A percentile compares a stretch with the other conserved stretches of the same genome.
phyloP scores from a whole-genome alignment of 345 rosid species.

The Citrus unshiu region DNA sequence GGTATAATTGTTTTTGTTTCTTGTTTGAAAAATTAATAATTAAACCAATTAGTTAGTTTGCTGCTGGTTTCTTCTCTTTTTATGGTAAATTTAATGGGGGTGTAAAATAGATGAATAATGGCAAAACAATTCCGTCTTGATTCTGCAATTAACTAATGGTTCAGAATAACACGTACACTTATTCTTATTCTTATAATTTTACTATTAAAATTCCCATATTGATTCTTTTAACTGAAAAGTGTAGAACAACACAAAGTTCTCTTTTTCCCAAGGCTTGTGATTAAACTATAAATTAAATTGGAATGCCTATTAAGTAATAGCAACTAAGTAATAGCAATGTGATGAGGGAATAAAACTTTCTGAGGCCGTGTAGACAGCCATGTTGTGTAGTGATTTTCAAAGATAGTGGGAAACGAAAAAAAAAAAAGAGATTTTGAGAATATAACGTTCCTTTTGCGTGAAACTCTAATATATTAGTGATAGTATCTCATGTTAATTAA shows the following conservation, averaged over 20 bases:
- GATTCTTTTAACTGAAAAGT: neutral
- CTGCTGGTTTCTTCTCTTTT: too few relatives aligned
- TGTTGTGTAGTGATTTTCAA: neutral
- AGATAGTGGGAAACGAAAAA: neutral
- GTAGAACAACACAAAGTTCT: neutral
- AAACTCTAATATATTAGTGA: neutral
- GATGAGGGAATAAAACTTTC: conserved; percentile 1
- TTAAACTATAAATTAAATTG: neutral
- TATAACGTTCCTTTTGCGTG: conserved; percentile 11
- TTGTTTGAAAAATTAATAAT: too few relatives aligned
- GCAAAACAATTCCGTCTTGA: neutral
- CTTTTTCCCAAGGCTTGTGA: neutral
- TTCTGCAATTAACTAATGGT: neutral
- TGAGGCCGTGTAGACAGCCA: neutral
- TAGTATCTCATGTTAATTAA: too few relatives aligned
- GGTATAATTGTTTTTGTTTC: too few relatives aligned
- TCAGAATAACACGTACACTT: neutral
- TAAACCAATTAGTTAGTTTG: too few relatives aligned
- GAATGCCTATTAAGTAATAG: neutral
- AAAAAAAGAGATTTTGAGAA: neutral
- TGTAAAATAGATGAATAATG: neutral
- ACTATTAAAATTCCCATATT: neutral
- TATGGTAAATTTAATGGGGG: neutral
- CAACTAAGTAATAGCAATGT: neutral
- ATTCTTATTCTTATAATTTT: neutral